Percentiles rank a stretch among this genome's conserved stretches.
phyloP scores from a whole-genome alignment of 2,329 filamentous ascomycete genomes.

The Plectosphaerella plurivora region DNA sequence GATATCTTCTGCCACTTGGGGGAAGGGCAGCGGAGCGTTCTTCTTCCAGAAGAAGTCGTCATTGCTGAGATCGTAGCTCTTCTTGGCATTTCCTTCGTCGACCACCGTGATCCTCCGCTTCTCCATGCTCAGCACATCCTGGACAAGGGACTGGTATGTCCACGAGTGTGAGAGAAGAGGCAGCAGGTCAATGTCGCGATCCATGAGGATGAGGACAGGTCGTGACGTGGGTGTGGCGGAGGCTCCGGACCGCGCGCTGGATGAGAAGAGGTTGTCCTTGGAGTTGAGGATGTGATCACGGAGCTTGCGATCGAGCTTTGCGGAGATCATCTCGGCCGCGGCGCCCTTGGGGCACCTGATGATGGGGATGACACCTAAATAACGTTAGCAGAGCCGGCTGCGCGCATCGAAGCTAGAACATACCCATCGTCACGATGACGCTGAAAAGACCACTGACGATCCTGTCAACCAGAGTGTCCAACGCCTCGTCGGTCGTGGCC shows the following conservation, averaged over 20 bases:
- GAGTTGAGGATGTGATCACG: conserved; percentile 96
- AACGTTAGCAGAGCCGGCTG: conserved; percentile 17
- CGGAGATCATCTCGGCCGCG: conserved; percentile 89
- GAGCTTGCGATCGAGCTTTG: conserved; percentile 90
- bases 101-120: conserved; percentile 90
- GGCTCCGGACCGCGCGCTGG: conserved; percentile 50
- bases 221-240: conserved; percentile 66
- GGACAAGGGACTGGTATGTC: conserved; percentile 78
- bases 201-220: conserved; percentile 87
- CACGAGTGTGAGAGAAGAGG: conserved; percentile 97
- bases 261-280: conserved; percentile 92
- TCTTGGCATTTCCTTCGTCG: conserved; percentile 78
- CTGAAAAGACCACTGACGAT: conserved; percentile 97
- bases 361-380: conserved; percentile 78
- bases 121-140: conserved; percentile 52
- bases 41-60: conserved; percentile 97
- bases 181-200: conserved; percentile 91
- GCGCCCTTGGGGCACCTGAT: conserved; percentile 92
- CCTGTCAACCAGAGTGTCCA: conserved; percentile 81
- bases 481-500: conserved; percentile 81
- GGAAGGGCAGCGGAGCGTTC: conserved; percentile 87
- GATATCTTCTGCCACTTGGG: conserved; percentile 93
- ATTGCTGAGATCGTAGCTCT: conserved; percentile 82
- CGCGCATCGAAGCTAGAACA: conserved; percentile 12
- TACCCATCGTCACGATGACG: conserved; percentile 96